These are phyloP conservation scores for Akanthomyces lecanii DNA, from an alignment of 2,329 filamentous ascomycete genomes.

Conservation along the genomic window DNA sequence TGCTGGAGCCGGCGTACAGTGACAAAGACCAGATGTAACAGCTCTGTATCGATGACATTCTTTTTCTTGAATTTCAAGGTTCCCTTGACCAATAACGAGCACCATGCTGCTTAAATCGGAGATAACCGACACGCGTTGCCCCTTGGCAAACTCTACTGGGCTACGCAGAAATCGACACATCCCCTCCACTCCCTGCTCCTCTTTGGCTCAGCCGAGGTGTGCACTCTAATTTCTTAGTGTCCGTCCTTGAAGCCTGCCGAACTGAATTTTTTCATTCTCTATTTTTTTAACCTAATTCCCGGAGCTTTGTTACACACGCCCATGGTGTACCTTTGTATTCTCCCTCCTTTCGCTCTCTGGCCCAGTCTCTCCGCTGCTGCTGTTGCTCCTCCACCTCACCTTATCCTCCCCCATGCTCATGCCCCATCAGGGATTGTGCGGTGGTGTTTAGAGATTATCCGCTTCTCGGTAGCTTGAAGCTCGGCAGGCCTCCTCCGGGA, in stretches of 20 bases:
- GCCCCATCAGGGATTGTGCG: not conserved
- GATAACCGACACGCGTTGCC: slow-evolving; percentile 10
- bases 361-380: not conserved
- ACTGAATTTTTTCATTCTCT: not conserved
- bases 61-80: not conserved
- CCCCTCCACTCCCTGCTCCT: not conserved
- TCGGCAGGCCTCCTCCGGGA: slow-evolving; percentile 1
- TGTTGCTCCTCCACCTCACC: not conserved
- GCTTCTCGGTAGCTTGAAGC: not conserved
- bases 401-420: not conserved
- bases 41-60: not conserved
- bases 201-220: slow-evolving; percentile 1
- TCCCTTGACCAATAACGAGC: not conserved
- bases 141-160: slow-evolving; percentile 15
- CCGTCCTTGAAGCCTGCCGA: not conserved
- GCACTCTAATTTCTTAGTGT: not conserved
- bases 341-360: not conserved
- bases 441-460: not conserved
- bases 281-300: not conserved
- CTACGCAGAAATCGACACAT: slow-evolving; percentile 1
- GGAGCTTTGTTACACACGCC: not conserved
- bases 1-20: not conserved
- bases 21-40: not conserved
- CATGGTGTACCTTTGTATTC: not conserved
- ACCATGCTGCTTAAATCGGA: slow-evolving; percentile 7